Base-by-base conservation (phyloP, 148 eudicot species). In the Cornus controversa region DNA sequence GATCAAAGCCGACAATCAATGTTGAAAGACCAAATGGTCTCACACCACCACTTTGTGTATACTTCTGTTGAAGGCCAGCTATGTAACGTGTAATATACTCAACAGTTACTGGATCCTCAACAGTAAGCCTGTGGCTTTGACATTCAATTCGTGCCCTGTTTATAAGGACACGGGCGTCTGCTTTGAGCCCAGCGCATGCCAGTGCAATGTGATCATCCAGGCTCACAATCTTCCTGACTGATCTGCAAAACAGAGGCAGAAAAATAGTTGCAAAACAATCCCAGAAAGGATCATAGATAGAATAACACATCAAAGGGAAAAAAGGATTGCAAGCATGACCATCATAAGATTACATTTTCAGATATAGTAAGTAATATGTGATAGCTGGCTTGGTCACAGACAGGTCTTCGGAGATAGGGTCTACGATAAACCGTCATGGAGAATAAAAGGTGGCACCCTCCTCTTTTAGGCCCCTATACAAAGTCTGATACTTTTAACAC, bases 31-130 rank as follows among this genome's bases (percentile, higher is more conserved):
- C 99, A 87, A 96, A 96, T 78, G 99, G 98, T 80, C 99, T 90
- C 65, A 93, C 98, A 85, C 99, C 99, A 86, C 99, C 99, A 82
- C 99, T 96, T 82, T 96, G 99, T 3, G 99, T 96, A 77, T 96
- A 96, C 80, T 96, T 96, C 84, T 96, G 99, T 82, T 96, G 99
- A 81, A 96, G 95, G 54, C 99, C 99, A 79, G 99, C 99, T 70
- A 96, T 96, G 83, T 91, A 92, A 64, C 99, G 97, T 18, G 98
- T 96, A 31, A 96, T 96, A 79, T 96, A 96, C 82, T 96, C 99
- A 42, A 96, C 99, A 13, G 99, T 93, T 6, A 88, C 97, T 8
- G 93, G 98, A 87, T 96, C 99, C 83, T 96, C 99, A 84, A 96
- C 89, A 25, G 98, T 93, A 67, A 96, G 97, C 84, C 78, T 90